These are phyloP conservation scores for Colletotrichum sp. DNA, from an alignment of 2,329 filamentous ascomycete species.

Conservation along the genomic window DNA sequence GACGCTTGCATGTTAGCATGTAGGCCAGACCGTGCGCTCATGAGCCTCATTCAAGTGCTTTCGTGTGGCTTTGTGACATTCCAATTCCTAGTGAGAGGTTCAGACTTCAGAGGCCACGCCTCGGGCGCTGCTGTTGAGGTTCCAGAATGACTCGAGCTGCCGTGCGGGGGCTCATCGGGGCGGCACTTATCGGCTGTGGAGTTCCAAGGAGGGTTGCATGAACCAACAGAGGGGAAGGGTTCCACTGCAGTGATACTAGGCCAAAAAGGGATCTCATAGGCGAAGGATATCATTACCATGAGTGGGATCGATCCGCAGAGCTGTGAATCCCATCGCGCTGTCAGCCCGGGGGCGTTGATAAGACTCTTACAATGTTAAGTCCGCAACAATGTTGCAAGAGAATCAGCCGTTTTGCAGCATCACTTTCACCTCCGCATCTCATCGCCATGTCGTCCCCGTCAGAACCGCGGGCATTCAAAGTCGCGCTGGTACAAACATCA, in stretches of 20 bases:
- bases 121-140: not conserved
- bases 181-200: not conserved
- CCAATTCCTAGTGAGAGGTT: not conserved
- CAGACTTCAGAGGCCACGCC: not conserved
- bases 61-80: not conserved
- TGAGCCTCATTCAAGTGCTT: not conserved
- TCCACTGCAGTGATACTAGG: not conserved
- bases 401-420: not conserved
- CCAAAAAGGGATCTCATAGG: not conserved
- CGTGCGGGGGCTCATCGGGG: not conserved
- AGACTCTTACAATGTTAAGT: not conserved
- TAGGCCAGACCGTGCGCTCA: not conserved
- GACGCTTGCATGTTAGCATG: not conserved
- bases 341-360: not conserved
- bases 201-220: not conserved
- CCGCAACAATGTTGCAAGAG: not conserved
- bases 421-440: not conserved
- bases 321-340: not conserved
- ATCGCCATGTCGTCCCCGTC: not conserved
- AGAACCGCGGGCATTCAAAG: not conserved
- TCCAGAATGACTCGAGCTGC: not conserved
- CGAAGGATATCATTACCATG: not conserved
- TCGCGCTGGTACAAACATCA: slow-evolving; percentile 3
- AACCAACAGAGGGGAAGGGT: not conserved
- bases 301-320: not conserved